Percentiles rank a stretch among this genome's conserved stretches.
Evolutionary conservation across 164 flowering plant species (phyloP).

Genomic region (Vitis vinifera): DNA sequence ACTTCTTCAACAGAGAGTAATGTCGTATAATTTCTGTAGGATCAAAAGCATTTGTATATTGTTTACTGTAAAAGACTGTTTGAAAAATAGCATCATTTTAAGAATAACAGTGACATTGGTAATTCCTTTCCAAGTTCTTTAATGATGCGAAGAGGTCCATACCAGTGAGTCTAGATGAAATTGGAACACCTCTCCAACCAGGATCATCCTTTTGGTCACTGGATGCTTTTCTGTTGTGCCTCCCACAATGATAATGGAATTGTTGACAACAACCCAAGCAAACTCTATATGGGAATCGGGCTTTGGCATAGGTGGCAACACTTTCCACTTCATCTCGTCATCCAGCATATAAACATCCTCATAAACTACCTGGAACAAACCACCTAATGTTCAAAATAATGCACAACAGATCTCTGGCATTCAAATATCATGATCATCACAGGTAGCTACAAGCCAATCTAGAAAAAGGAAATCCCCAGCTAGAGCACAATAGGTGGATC

Average conservation of each 20-base stretch:
- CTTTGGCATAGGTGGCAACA: conserved; percentile 84
- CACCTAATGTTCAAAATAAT: not conserved
- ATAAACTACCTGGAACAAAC: conserved; percentile 60
- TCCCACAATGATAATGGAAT: conserved; percentile 74
- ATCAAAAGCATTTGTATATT: too few species aligned
- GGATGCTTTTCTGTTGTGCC: conserved; percentile 97
- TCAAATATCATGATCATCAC: not conserved
- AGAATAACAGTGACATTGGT: not conserved
- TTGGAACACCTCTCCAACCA: conserved; percentile 78
- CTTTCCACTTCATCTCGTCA: conserved; percentile 80
- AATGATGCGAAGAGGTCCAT: conserved; percentile 9
- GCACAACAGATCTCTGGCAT: not conserved
- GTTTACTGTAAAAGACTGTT: too few species aligned
- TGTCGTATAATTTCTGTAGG: too few species aligned
- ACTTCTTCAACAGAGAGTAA: too few species aligned
- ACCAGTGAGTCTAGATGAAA: conserved; percentile 71
- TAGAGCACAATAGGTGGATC: not conserved
- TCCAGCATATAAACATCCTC: conserved; percentile 89
- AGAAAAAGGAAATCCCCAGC: not conserved
- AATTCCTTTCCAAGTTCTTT: not conserved
- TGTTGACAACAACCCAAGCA: conserved; percentile 80
- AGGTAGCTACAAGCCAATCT: not conserved
- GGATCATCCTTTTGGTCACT: conserved; percentile 69
- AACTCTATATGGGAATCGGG: conserved; percentile 92
- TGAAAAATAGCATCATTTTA: not conserved